Base-by-base conservation (phyloP, 345 rosid species). In the Schrenkiella parvula region DNA sequence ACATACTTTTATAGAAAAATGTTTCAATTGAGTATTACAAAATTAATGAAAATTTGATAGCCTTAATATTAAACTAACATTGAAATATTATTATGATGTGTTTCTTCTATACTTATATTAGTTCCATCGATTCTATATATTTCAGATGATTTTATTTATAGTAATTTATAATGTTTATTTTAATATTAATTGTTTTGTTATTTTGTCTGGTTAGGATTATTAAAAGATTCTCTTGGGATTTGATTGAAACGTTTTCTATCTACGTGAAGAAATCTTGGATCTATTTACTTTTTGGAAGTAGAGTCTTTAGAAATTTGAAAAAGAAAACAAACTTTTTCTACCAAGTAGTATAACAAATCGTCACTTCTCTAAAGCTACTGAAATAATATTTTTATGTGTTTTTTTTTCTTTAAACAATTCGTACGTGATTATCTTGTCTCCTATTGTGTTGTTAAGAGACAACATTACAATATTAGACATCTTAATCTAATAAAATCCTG, bases 151-250 rank as follows among this genome's bases (percentile, higher is more conserved):
- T 21, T 21, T 48, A 11, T 48, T 22, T 10, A 48, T 25, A 12
- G n/a, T 48, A 6, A 1, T n/a, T n/a, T 50, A 23, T 50, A 6
- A 50, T 23, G 7, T 26, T 26, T 3, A 14, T 53, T 28, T 53
- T n/a, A 28, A n/a, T 28, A 26, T 26, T 26, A 52, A 6, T 26
- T 26, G 34, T 4, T n/a, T 53, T 53, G 37, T 11, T 53, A 7
- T 12, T 53, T 53, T 52, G 55, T 63, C 70, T 11, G 34, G 9
- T 63, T 52, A 19, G 18, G 34, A 38, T 26, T 14, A 72, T 21
- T 26, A 52, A n/a, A n/a, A 52, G 70, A 62, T 71, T 62, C 69
- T 62, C 35, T 51, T 26, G 69, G 52, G 42, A 62, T 41, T 29
- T 51, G 62, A 62, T 41, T 29, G 62, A 31, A 35, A 62, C 60